Evolutionary conservation across 148 eudicot genomes (phyloP).

Genomic region (Spergularia bocconei): DNA sequence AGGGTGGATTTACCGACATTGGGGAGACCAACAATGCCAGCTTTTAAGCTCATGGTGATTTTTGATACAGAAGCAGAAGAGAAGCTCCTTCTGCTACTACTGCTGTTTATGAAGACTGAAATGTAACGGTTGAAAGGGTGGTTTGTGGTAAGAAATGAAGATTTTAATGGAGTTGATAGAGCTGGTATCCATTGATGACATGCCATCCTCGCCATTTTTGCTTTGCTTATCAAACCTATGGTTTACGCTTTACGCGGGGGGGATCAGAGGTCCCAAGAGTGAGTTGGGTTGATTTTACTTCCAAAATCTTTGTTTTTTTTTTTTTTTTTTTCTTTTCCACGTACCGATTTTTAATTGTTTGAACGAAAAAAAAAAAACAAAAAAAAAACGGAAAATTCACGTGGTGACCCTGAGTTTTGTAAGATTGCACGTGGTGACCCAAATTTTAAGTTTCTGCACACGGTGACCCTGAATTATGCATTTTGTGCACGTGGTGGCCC

Average conservation of each 20-base stretch:
- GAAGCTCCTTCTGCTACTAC: constrained; percentile 31
- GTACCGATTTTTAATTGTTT: too few species aligned
- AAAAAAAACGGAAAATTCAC: too few species aligned
- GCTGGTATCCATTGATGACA: constrained; percentile 52
- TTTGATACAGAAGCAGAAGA: constrained; percentile 39
- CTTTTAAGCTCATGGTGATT: constrained; percentile 84
- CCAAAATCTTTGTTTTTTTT: too few species aligned
- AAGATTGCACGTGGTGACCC: too few species aligned
- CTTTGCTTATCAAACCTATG: not conserved
- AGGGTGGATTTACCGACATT: constrained; percentile 98
- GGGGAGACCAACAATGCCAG: constrained; percentile 97
- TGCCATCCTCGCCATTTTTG: constrained; percentile 69
- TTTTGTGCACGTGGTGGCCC: too few species aligned
- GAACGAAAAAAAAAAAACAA: too few species aligned
- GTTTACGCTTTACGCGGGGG: not conserved
- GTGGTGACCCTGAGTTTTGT: too few species aligned
- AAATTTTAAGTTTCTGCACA: too few species aligned
- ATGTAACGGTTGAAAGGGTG: constrained; percentile 9
- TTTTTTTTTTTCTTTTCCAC: too few species aligned
- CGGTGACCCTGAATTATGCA: too few species aligned
- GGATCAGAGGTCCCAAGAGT: too few species aligned
- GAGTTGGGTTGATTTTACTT: too few species aligned
- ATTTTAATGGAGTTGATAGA: constrained; percentile 39
- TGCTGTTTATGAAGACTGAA: constrained; percentile 12
- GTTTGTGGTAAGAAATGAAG: constrained; percentile 34